These are phyloP conservation scores for Lyophyllum decastes DNA, from an alignment of 768 basidiomycete species.

Conservation along the genomic window DNA sequence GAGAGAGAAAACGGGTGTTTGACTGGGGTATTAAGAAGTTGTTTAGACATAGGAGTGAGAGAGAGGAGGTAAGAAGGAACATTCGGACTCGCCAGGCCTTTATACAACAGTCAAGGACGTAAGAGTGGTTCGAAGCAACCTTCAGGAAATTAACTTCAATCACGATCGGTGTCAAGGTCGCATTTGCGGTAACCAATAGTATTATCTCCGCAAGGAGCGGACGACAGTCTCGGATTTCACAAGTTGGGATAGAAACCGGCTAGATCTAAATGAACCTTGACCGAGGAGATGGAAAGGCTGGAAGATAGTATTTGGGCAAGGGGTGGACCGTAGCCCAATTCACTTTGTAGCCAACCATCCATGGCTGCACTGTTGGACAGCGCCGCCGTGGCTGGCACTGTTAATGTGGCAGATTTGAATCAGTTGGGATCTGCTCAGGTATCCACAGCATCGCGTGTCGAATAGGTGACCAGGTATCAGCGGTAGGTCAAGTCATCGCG, in stretches of 20 bases:
- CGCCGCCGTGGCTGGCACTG: no score
- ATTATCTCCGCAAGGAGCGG: not conserved
- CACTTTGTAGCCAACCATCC: no score
- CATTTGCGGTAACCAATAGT: not conserved
- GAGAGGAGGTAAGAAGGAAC: not conserved
- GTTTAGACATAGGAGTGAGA: slow-evolving; percentile 32
- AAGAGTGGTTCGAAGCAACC: not conserved
- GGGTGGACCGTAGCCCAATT: no score
- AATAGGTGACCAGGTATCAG: no score
- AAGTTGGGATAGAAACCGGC: not conserved
- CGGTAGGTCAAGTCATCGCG: no score
- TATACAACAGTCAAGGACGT: not conserved
- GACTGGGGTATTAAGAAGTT: slow-evolving; percentile 38
- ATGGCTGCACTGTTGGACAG: no score
- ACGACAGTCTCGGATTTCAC: not conserved
- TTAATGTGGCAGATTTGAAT: no score
- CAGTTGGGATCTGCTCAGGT: no score
- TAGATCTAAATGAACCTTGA: not conserved
- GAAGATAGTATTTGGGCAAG: no score
- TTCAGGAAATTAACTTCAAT: not conserved
- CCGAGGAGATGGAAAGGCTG: not conserved
- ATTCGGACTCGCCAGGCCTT: not conserved
- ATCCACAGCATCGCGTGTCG: no score
- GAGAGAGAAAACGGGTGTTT: slow-evolving; percentile 47
- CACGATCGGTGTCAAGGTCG: not conserved